Evolutionary conservation across 805 yeast genomes (phyloP), one percentile per base, ranked within the genome.

Genomic region (Candida montana): DNA sequence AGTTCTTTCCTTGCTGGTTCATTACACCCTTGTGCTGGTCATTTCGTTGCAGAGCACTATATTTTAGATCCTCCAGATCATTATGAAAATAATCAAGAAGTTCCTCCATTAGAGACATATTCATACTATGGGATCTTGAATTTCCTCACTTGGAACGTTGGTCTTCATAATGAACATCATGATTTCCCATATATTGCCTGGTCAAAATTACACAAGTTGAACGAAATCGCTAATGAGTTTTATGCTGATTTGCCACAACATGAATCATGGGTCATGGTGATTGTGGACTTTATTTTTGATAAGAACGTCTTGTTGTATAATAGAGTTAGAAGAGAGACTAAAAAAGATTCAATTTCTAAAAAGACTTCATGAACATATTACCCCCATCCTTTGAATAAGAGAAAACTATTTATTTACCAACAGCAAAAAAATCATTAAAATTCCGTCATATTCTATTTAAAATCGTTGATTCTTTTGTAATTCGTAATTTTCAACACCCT

Each of bases 101-200:
- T 59, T 3, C 79, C 83, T 15, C 90, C 91, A 0, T 65, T 76
- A 8, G 97, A 89, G 58, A 89, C 97, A 0, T 89, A 81, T 57
- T 83, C 95, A 7, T 89, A 89, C 64, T 89, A 89, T 54, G 97
- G 97, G 0, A 64, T 77, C 20, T 69, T 89, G 50, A 89, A 89
- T 57, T 45, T 71, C 31, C 64, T 90, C 49, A 86, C 93, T 2
- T 89, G 95, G 91, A 89, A 89, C 54, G 96, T 88, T 8, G 97
- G 97, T 2, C 79, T 86, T 58, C 97, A 89, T 62, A 88, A 85
- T 55, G 97, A 89, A 62, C 97, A 89, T 62, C 97, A 89, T 58
- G 97, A 89, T 64, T 89, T 89, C 71, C 97, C 97, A 2, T 89
- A 81, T 59, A 74, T 89, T 52, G 91, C 96, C 1, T 89, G 97